Conservation (phyloP, 2,329 filamentous ascomycete genomes). For the Aspergillus tubingensis region DNA sequence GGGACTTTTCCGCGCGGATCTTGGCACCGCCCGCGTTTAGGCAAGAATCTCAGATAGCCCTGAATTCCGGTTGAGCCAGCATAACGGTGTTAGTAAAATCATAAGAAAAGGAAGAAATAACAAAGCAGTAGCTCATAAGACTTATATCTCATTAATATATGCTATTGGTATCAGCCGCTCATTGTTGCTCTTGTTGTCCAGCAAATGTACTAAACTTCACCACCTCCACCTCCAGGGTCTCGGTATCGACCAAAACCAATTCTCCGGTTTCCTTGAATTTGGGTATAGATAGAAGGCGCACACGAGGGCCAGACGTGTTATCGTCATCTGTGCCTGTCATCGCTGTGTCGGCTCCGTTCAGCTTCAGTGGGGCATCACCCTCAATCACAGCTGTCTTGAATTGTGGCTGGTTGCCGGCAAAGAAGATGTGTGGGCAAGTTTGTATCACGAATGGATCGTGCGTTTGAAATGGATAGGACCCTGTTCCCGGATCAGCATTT, state of each 20-base stretch:
- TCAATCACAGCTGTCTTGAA: constrained; percentile 73
- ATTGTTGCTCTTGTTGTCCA: constrained; percentile 38
- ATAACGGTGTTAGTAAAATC: not conserved
- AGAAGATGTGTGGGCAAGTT: constrained; percentile 84
- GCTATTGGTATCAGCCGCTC: constrained; percentile 15
- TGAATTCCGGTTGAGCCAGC: not conserved
- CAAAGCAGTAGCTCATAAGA: not conserved
- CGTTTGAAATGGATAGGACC: constrained; percentile 95
- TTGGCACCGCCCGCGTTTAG: constrained; percentile 22
- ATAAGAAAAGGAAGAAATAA: not conserved
- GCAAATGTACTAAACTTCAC: constrained; percentile 59
- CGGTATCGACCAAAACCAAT: constrained; percentile 79
- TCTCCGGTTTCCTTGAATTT: constrained; percentile 77
- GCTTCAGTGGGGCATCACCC: constrained; percentile 41
- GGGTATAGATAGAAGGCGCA: constrained; percentile 80
- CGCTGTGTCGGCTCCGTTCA: constrained; percentile 37
- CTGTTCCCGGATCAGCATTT: constrained; percentile 46
- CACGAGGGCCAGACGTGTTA: constrained; percentile 62
- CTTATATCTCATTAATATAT: constrained; percentile 9
- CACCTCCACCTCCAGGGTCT: constrained; percentile 76
- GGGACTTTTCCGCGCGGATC: constrained; percentile 14
- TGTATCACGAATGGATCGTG: constrained; percentile 87
- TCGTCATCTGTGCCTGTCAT: constrained; percentile 42
- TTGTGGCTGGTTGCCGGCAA: constrained; percentile 79
- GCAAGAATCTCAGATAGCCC: not conserved